Base-by-base conservation (phyloP, 305 asterid genomes). In the Caryopteris hybrid region DNA sequence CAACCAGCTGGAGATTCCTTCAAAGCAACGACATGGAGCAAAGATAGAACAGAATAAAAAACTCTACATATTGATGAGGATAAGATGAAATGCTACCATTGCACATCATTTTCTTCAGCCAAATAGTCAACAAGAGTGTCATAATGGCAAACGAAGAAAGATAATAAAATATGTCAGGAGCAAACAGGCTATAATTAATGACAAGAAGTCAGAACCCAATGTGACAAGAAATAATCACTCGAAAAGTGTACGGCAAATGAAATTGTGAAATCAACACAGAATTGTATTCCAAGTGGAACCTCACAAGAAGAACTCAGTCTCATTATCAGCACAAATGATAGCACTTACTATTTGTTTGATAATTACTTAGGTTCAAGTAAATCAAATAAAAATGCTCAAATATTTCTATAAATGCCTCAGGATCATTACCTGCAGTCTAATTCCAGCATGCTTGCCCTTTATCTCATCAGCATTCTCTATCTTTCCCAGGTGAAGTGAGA, bases 401-500 rank as follows among this genome's bases (percentile, higher is more conserved):
- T 5, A 0, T 11, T 22, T 50, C 61, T 27, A 16, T 23, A n/a
- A 45, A 61, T 47, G 68, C 64, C 25, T 43, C 46, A 14, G 75
- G 27, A 31, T 75, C 71, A 41, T 74, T 83, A 90, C 98, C 97
- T 93, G 98, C 82, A 93, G 78, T 73, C 96, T 83, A 33, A 80
- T 77, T 60, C 98, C 98, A 67, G 83, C 77, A 69, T 93, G 98
- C 59, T 90, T 93, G 81, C 46, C 81, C 84, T 73, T 86, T 61
- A 80, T 87, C 69, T 93, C 98, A 39, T 74, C 96, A 38, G 96
- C 89, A 77, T 85, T 93, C 76, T 93, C 98, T 0, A 73, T 79
- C 83, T 88, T 93, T 21, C 97, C 98, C 67, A 93, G 71, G 81
- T 90, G 97, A 51, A 93, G 89, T 58, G 98, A 84, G 59, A 87